Evolutionary conservation across 768 basidiomycete genomes (phyloP), one percentile per base, ranked within the genome.

Genomic region (Solioccasus polychromus): DNA sequence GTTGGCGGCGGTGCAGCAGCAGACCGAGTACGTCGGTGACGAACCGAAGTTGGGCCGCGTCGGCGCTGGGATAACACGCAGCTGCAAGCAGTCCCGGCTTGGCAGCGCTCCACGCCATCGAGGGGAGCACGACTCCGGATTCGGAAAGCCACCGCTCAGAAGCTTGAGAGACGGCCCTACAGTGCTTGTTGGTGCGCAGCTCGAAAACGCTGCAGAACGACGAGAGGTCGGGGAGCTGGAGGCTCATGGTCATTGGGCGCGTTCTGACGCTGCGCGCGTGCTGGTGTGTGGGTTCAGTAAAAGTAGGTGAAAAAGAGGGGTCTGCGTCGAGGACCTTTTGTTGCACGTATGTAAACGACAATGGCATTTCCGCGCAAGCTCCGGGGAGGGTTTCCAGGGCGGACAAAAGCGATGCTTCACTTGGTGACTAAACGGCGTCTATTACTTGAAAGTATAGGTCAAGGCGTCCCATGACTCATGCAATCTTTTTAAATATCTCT

Each of bases 1-100:
- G 62, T 17, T 61, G 57, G 19, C 69, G 65, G 47, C 68, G 65
- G 45, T 71, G 57, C 18, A 74, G 51, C 35, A 79, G 43, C 40
- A 77, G 50, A 31, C 71, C 70, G 44, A 77, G 54, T 36, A 82
- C 72, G 48, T 83, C 78, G 25, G 73, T 68, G 39, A 77, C 62
- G 28, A 80, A 65, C 25, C 70, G 65, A 19, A 86, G 63, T 58
- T 85, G 83, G 1, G 79, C 64, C 8, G 67, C 63, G 54, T 83
- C 83, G 51, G 75, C 78, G 2, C 65, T 72, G 8, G 84, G 83
- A 52, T 78, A 77, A 54, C 80, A 82, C 2, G 82, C 69, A 2
- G 79, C 70, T 1, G 78, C 79, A 23, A 83, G 69, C 19, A 86
- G 64, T 1, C 80, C 81, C 5, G 69, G 57, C 48, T 73, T 76